A percentile compares a stretch with the other conserved stretches of the same genome.
Evolutionary conservation across 1,139 yeast species (phyloP).

Genomic region (Meyerozyma guilliermondii): DNA sequence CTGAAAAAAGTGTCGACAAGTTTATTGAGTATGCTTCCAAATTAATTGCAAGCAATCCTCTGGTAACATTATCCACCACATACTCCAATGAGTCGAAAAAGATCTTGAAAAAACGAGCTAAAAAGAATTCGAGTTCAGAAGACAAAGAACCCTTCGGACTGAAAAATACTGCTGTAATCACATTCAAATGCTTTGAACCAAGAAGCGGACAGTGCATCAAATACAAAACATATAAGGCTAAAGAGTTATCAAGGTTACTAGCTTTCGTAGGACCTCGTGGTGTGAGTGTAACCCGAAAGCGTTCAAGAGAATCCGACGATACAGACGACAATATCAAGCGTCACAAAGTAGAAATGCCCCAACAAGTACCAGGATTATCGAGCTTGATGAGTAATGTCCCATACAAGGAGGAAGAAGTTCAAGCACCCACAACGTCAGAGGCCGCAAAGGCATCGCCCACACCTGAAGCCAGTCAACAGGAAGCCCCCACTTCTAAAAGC

Average conservation of each 20-base stretch:
- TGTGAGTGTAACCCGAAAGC: conserved; percentile 35
- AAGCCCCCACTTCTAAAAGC: conserved; percentile 3
- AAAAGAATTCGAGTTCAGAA: conserved; percentile 14
- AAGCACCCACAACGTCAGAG: background rate
- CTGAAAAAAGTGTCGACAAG: conserved; percentile 40
- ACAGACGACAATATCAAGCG: conserved; percentile 4
- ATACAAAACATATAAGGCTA: conserved; percentile 57
- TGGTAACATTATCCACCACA: conserved; percentile 36
- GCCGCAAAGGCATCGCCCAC: background rate
- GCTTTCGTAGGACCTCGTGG: conserved; percentile 87
- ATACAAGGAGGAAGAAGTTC: conserved; percentile 3
- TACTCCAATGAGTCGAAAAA: conserved; percentile 28
- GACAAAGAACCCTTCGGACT: conserved; percentile 15
- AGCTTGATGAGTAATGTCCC: conserved; percentile 34
- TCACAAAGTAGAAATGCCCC: conserved; percentile 9
- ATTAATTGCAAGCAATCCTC: conserved; percentile 36
- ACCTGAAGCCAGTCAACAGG: background rate
- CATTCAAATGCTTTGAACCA: conserved; percentile 71
- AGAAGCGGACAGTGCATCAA: conserved; percentile 62
- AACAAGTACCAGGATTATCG: conserved; percentile 31
- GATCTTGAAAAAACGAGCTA: conserved; percentile 12
- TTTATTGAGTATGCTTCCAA: conserved; percentile 44
- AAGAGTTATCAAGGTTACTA: conserved; percentile 74
- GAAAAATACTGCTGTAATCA: conserved; percentile 32
- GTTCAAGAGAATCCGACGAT: conserved; percentile 7